These are phyloP conservation scores for Metschnikowia lunata DNA, from an alignment of 805 yeast genomes.

Conservation along the genomic window DNA sequence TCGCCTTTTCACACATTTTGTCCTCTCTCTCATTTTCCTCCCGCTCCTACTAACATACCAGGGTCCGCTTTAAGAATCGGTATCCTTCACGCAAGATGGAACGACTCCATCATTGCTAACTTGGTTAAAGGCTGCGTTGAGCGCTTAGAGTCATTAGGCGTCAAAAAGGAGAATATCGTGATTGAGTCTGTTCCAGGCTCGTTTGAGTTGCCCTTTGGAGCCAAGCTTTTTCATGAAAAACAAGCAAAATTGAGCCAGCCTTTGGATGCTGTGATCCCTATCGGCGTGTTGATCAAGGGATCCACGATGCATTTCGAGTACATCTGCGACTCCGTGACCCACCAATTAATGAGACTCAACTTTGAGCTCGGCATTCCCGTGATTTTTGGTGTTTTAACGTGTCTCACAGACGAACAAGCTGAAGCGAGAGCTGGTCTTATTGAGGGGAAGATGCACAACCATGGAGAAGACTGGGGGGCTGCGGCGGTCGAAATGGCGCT, in stretches of 20 bases:
- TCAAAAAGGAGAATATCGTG: constrained; percentile 67
- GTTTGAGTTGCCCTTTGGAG: constrained; percentile 86
- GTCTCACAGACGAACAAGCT: constrained; percentile 93
- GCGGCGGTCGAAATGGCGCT: constrained; percentile 93
- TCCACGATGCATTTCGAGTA: constrained; percentile 98
- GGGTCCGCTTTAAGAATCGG: constrained; percentile 66
- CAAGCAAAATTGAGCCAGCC: constrained; percentile 40
- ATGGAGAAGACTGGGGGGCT: constrained; percentile 98
- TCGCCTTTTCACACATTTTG: background rate
- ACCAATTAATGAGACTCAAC: constrained; percentile 80
- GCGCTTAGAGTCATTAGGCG: constrained; percentile 61
- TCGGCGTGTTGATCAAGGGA: constrained; percentile 94
- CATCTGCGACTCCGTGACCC: constrained; percentile 85
- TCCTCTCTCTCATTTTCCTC: background rate
- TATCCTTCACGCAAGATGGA: constrained; percentile 97
- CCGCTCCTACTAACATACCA: constrained; percentile 8
- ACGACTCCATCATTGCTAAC: constrained; percentile 67
- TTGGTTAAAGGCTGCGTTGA: constrained; percentile 73
- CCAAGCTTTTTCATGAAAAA: constrained; percentile 48
- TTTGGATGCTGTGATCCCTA: constrained; percentile 85
- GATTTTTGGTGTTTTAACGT: constrained; percentile 89
- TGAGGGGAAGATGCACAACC: constrained; percentile 80
- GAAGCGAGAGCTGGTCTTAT: constrained; percentile 83
- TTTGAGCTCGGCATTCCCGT: constrained; percentile 69
- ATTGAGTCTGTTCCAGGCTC: constrained; percentile 92